Evolutionary conservation across 2,329 filamentous ascomycete genomes (phyloP), one percentile per base, ranked within the genome.

Genomic region (Purpureocillium lavendulum): DNA sequence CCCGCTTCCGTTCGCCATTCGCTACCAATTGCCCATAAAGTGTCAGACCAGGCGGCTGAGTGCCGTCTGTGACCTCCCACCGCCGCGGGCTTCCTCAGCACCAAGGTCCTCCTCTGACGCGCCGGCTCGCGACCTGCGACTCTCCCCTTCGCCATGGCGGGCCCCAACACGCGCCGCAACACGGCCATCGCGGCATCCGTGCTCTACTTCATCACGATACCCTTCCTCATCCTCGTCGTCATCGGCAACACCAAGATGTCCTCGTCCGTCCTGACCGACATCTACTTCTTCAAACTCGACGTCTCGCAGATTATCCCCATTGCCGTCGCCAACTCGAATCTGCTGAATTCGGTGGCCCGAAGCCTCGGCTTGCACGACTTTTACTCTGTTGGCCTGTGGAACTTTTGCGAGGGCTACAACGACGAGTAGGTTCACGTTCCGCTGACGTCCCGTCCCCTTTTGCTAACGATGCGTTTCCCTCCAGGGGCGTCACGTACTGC

Each of bases 331-430:
- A 83, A 88, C 56, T 78, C 80, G 9, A 65, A 73, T 17, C 71
- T 95, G 34, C 83, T 94, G 61, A 94, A 94, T 67, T 87, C 81
- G 34, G 88, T 95, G 48, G 87, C 88, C 4, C 81, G 86, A 38
- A 86, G 83, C 16, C 70, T 96, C 39, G 90, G 89, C 24, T 71
- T 96, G 36, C 87, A 94, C 58, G 90, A 96, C 61, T 96, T 94
- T 64, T 96, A 96, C 62, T 84, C 88, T 53, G 84, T 94, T 21
- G 89, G 89, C 6, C 65, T 96, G 31, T 97, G 90, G 90, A 83
- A 81, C 43, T 95, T 84, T 60, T 97, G 90, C 61, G 86, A 94
- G 59, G 89, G 89, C 15, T 94, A 89, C 60, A 68, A 77, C 40
- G 71, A 75, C 50, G 70, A 82, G 62, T 75, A 56, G 40, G 70